A percentile compares a stretch with the other conserved stretches of the same genome.
Conservation (phyloP, 306 rosid genomes). For the Vigna trinervia region DNA sequence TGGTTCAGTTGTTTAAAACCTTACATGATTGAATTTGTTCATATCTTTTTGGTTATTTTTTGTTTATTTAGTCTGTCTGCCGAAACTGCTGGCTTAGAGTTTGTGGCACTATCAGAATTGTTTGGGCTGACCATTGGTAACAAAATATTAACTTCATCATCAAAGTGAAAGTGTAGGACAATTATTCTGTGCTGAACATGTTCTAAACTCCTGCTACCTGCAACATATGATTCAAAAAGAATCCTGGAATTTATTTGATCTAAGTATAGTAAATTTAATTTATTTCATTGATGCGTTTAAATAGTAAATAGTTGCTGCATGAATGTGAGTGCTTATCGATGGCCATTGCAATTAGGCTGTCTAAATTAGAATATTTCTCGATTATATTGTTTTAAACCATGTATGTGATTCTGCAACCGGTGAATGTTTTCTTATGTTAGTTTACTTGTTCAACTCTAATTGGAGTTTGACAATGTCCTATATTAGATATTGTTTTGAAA, state of each 20-base stretch:
- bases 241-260: background rate
- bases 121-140: background rate
- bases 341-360: conserved; percentile 8
- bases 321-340: conserved; percentile 13
- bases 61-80: background rate
- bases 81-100: background rate
- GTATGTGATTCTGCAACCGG: background rate
- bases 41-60: background rate
- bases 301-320: background rate
- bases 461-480: conserved; percentile 7
- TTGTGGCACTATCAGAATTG: background rate
- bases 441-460: background rate
- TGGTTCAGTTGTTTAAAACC: background rate
- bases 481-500: conserved; percentile 27
- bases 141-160: background rate
- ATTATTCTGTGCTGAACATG: conserved; percentile 8
- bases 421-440: background rate
- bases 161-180: conserved; percentile 8
- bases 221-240: background rate
- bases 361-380: background rate
- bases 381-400: conserved; percentile 30
- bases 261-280: background rate
- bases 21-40: background rate
- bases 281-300: background rate
- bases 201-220: background rate